A percentile compares a stretch with the other conserved stretches of the same genome.
Evolutionary conservation across 2,329 filamentous ascomycete species (phyloP).

Genomic region (Cephalotrichum gorgonifer): DNA sequence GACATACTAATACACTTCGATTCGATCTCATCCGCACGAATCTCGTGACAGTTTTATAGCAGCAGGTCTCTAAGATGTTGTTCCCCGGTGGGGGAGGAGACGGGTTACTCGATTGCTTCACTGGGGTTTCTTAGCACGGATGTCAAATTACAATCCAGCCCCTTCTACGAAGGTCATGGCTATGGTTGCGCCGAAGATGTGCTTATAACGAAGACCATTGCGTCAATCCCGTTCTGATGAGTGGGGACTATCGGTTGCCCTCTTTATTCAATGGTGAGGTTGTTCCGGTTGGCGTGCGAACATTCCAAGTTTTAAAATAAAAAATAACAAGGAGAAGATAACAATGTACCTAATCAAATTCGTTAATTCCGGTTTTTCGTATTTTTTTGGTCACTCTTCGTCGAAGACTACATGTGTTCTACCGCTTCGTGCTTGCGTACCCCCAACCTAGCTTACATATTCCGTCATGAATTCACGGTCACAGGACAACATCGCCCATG

Average conservation of each 20-base stretch:
- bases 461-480: no score
- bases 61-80: no score
- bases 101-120: neutral
- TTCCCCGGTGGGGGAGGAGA: no score
- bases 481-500: no score
- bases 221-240: slow-evolving; percentile 7
- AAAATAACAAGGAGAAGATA: no score
- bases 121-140: slow-evolving; percentile 72
- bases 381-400: no score
- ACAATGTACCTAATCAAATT: no score
- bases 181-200: slow-evolving; percentile 99
- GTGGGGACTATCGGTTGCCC: slow-evolving; percentile 4
- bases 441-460: no score
- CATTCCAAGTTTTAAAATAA: no score
- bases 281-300: slow-evolving; percentile 4
- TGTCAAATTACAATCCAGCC: slow-evolving; percentile 99
- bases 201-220: slow-evolving; percentile 58
- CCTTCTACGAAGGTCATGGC: slow-evolving; percentile 51
- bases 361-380: no score
- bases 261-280: neutral
- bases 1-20: neutral
- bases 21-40: neutral
- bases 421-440: no score
- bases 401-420: no score
- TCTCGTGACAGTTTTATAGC: neutral